Base-by-base conservation (phyloP, 352 stramenopile genomes). In the Pythium volutum region DNA sequence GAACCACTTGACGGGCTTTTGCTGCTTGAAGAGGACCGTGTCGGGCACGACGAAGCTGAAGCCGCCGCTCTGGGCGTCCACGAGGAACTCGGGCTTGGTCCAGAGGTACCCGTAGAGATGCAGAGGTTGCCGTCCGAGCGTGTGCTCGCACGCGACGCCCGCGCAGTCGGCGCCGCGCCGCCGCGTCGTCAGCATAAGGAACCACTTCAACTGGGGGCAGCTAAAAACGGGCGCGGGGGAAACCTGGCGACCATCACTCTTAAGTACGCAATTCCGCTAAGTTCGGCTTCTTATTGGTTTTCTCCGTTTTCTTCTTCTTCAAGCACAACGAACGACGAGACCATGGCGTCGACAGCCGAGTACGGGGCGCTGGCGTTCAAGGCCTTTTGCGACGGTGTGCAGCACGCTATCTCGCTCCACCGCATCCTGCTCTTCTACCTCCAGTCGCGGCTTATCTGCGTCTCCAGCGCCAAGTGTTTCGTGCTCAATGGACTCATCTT, bases 401-500 rank as follows among this genome's bases (percentile, higher is more conserved):
- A 93, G 74, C 82, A 93, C 74, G 84, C 86, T 55, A 78, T 95
- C 36, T 95, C 86, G 45, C 67, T 91, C 29, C 86, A 95, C 53
- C 84, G 82, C 63, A 95, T 95, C 71, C 72, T 92, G 49, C 74
- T 91, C 39, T 91, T 93, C 76, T 95, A 88, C 61, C 64, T 93
- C 51, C 86, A 93, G 64, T 95, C 86, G 57, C 73, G 79, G 4
- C 83, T 95, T 53, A 89, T 95, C 54, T 91, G 86, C 23, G 80
- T 92, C 56, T 88, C 80, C 47, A 93, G 84, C 57, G 84, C 79
- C 64, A 95, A 95, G 81, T 95, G 86, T 60, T 89, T 95, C 54
- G 79, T 93, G 55, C 77, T 95, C n/a, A 95, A 95, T 64, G 86
- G 86, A 0, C 79, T 95, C 23, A 93, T 95, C 62, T 95, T 95